Evolutionary conservation across 1,284 basidiomycete species (phyloP), one percentile per base, ranked within the genome.

Genomic region (Ustilago bromivora): DNA sequence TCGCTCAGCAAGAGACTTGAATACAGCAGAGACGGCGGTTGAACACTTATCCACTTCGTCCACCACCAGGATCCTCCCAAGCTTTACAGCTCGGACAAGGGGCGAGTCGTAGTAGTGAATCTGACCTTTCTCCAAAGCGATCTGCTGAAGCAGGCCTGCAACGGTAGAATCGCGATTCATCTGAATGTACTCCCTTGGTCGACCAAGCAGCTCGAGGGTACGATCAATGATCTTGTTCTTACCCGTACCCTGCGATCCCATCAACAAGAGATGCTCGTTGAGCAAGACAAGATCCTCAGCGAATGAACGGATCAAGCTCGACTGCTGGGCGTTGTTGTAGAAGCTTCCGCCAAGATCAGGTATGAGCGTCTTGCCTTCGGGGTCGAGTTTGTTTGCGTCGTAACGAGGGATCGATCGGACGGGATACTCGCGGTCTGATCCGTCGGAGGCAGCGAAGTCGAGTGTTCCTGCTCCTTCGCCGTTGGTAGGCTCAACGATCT

Each of bases 141-240:
- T 79, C 32, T 82, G 80, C 70, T 86, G 84, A 35, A 86, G 71
- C 32, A 86, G 63, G 31, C 76, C 78, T 34, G 79, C 78, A 12
- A 86, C 84, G 3, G 82, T 85, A 19, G 81, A 82, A 65, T 86
- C 84, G 49, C 84, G 79, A 60, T 86, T 85, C 51, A 87, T 80
- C 71, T 87, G 87, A 46, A 87, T 84, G 73, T 87, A 87, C 77
- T 87, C 87, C 35, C 87, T 70, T 31, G 86, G 87, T 3, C 87
- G 76, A 17, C 75, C 66, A 17, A 86, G 82, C 3, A 87, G 79
- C 67, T 86, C 79, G 17, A 86, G 80, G 2, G 86, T 73, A 28
- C 85, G 83, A 60, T 87, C 86, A 58, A 86, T 83, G 57, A 86
- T 79, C 78, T 86, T 86, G 81, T 87, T 87, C 82, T 87, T 87